phyloP scores from a whole-genome alignment of 352 stramenopile species.

The Phytophthora tubulina region DNA sequence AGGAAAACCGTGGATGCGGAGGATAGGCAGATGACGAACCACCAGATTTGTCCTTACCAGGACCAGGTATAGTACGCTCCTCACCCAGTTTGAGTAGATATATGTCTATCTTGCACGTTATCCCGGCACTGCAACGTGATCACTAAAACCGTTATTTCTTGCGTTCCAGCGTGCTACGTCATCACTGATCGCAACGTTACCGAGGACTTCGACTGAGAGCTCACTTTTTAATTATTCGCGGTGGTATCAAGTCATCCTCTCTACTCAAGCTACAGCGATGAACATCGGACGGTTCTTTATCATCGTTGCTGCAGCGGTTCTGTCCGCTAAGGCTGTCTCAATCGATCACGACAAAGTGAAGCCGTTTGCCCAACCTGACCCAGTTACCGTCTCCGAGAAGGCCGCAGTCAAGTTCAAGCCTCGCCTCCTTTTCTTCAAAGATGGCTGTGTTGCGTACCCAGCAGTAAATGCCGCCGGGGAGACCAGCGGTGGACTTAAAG shows the following conservation, averaged over 20 bases:
- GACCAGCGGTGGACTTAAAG: conserved; percentile 16
- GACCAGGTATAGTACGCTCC: too few relatives aligned
- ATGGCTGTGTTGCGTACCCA: neutral
- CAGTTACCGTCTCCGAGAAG: neutral
- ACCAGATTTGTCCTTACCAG: too few relatives aligned
- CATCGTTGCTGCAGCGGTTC: neutral
- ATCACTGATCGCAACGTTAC: neutral
- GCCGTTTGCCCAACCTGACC: conserved; percentile 3
- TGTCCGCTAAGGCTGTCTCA: neutral
- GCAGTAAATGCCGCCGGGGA: conserved; percentile 6
- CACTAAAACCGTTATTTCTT: neutral
- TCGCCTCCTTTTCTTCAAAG: neutral
- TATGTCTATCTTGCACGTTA: too few relatives aligned
- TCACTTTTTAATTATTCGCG: neutral
- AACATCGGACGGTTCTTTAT: neutral
- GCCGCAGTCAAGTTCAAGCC: neutral
- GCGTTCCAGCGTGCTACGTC: neutral
- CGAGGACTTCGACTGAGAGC: neutral
- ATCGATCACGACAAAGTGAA: conserved; percentile 12
- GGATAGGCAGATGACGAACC: too few relatives aligned
- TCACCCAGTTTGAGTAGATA: too few relatives aligned
- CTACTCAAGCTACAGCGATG: neutral
- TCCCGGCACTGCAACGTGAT: neutral
- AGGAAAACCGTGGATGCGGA: too few relatives aligned
- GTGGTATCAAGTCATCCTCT: neutral